phyloP scores from a whole-genome alignment of 345 rosid genomes.

The Salix viminalis region DNA sequence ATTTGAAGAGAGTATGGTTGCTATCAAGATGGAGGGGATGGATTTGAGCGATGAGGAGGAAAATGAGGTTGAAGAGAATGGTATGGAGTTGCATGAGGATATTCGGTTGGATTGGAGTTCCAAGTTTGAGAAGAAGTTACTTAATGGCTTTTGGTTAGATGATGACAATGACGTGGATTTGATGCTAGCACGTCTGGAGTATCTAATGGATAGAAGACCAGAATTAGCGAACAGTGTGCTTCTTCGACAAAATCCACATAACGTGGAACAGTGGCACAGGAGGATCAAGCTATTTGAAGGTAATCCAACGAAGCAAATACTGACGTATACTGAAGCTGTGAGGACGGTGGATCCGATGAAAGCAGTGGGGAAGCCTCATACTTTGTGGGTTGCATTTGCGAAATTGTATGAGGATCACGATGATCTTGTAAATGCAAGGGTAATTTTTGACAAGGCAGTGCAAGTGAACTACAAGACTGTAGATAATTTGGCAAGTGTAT shows the following conservation, averaged over 20 bases:
- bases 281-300: slow-evolving; percentile 90
- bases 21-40: slow-evolving; percentile 62
- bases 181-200: slow-evolving; percentile 75
- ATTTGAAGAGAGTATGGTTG: slow-evolving; percentile 78
- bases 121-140: slow-evolving; percentile 73
- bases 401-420: slow-evolving; percentile 81
- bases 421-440: slow-evolving; percentile 79
- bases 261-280: slow-evolving; percentile 97
- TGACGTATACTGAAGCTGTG: slow-evolving; percentile 93
- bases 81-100: slow-evolving; percentile 52
- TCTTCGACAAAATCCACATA: slow-evolving; percentile 92
- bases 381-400: slow-evolving; percentile 89
- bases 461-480: slow-evolving; percentile 87
- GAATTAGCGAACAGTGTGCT: slow-evolving; percentile 92
- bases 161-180: slow-evolving; percentile 83
- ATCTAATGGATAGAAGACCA: slow-evolving; percentile 77
- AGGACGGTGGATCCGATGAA: slow-evolving; percentile 93
- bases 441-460: slow-evolving; percentile 92
- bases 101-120: slow-evolving; percentile 52
- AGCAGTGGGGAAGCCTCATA: slow-evolving; percentile 97
- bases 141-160: slow-evolving; percentile 78
- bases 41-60: slow-evolving; percentile 62
- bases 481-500: slow-evolving; percentile 86
- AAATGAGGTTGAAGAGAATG: slow-evolving; percentile 42
- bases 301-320: slow-evolving; percentile 80